Conservation (phyloP, 1,284 basidiomycete genomes). For the Macrocystidia cucumis region DNA sequence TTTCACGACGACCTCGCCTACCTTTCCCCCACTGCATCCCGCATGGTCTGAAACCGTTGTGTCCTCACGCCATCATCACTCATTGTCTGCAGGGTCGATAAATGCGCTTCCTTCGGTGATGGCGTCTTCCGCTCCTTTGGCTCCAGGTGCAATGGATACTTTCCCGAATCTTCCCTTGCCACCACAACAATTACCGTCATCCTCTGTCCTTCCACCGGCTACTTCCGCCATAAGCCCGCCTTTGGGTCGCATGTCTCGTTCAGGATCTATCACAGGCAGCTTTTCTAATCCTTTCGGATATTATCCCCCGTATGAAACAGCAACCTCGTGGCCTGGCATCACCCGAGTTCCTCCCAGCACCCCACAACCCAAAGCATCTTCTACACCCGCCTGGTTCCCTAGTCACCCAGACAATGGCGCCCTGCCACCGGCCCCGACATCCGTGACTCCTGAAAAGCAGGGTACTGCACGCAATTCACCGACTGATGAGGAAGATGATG, state of each 20-base stretch:
- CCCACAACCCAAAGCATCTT: too few species aligned
- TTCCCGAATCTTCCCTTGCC: slow-evolving; percentile 13
- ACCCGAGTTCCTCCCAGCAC: slow-evolving; percentile 7
- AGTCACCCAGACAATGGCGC: slow-evolving; percentile 8
- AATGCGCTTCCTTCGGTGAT: slow-evolving; percentile 15
- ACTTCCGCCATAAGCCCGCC: slow-evolving; percentile 24
- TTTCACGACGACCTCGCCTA: slow-evolving; percentile 20
- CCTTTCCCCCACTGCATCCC: slow-evolving; percentile 25
- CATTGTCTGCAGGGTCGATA: slow-evolving; percentile 28
- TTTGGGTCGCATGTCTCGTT: slow-evolving; percentile 53
- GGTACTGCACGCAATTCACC: slow-evolving; percentile 26
- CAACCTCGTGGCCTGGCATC: slow-evolving; percentile 10
- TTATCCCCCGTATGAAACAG: slow-evolving; percentile 11
- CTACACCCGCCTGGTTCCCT: slow-evolving; percentile 13
- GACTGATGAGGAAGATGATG: slow-evolving; percentile 31
- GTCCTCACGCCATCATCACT: slow-evolving; percentile 33
- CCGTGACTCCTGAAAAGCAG: slow-evolving; percentile 20
- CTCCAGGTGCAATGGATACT: slow-evolving; percentile 12
- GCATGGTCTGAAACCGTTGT: slow-evolving; percentile 32
- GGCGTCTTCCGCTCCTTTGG: slow-evolving; percentile 11
- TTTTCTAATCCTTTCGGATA: slow-evolving; percentile 29
- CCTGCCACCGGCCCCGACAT: slow-evolving; percentile 17
- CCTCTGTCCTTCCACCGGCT: slow-evolving; percentile 12
- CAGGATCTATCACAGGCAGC: slow-evolving; percentile 51
- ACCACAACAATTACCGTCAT: slow-evolving; percentile 16